Evolutionary conservation across 352 stramenopile species (phyloP).

Genomic region (Globisporangium viniferum): DNA sequence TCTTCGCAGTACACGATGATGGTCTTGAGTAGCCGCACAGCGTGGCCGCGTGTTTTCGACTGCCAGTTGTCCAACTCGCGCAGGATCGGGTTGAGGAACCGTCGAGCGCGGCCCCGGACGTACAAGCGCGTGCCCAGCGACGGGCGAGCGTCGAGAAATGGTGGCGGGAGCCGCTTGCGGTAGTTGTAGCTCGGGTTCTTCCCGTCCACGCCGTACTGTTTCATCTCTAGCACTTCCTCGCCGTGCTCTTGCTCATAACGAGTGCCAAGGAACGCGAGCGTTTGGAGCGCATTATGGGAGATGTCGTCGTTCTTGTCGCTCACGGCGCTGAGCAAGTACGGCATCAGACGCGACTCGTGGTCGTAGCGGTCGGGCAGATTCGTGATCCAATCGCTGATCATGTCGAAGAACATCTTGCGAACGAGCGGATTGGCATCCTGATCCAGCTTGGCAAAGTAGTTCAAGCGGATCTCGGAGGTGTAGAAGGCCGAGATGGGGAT

Average conservation of each 20-base stretch:
- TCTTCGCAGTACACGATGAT: slow-evolving; percentile 94
- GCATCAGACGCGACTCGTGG: slow-evolving; percentile 91
- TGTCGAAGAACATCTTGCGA: slow-evolving; percentile 77
- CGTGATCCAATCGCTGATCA: slow-evolving; percentile 89
- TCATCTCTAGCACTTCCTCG: slow-evolving; percentile 90
- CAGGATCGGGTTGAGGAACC: slow-evolving; percentile 90
- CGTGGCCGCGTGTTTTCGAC: slow-evolving; percentile 71
- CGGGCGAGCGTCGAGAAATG: slow-evolving; percentile 73
- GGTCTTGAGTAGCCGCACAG: slow-evolving; percentile 85
- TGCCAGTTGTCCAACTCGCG: slow-evolving; percentile 92
- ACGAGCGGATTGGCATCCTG: slow-evolving; percentile 85
- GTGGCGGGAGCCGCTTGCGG: slow-evolving; percentile 56
- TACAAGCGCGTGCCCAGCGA: slow-evolving; percentile 90
- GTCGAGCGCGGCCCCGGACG: slow-evolving; percentile 83
- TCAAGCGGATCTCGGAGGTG: slow-evolving; percentile 84
- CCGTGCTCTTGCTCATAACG: slow-evolving; percentile 67
- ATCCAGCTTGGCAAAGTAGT: slow-evolving; percentile 91
- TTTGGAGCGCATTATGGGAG: slow-evolving; percentile 55
- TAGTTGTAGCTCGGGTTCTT: slow-evolving; percentile 88
- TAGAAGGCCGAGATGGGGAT: slow-evolving; percentile 94
- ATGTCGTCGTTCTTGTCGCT: slow-evolving; percentile 62
- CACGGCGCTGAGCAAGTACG: slow-evolving; percentile 91
- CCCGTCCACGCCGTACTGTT: slow-evolving; percentile 94
- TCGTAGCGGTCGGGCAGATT: slow-evolving; percentile 93
- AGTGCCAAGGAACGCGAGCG: slow-evolving; percentile 61